Conservation (phyloP, 345 rosid species). For the Draba incana region DNA sequence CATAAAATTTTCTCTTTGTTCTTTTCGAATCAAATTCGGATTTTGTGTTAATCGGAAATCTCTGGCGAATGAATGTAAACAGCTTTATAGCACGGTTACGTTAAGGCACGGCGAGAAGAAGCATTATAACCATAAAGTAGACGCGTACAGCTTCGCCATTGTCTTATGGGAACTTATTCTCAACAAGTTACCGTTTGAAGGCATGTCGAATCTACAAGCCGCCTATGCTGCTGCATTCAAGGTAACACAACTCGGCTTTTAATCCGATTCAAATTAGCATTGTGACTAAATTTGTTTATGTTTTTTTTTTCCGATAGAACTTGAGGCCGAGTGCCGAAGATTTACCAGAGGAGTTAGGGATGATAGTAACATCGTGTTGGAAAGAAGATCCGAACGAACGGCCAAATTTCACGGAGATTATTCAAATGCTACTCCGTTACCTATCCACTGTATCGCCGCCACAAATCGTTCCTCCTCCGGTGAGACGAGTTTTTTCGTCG, state of each 20-base stretch:
- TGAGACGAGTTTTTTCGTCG: constrained; percentile 47
- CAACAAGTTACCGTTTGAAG: constrained; percentile 96
- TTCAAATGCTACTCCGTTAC: constrained; percentile 77
- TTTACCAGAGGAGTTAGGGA: constrained; percentile 75
- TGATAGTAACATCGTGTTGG: constrained; percentile 94
- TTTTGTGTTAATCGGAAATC: neutral
- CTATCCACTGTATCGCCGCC: constrained; percentile 63
- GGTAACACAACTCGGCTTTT: constrained; percentile 44
- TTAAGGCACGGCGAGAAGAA: constrained; percentile 97
- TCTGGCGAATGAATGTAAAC: constrained; percentile 31
- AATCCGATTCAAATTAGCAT: neutral
- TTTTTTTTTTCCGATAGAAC: constrained; percentile 51
- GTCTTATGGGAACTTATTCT: constrained; percentile 97
- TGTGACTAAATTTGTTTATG: neutral
- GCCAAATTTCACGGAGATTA: constrained; percentile 81
- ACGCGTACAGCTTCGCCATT: constrained; percentile 95
- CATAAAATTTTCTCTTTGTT: too few species aligned
- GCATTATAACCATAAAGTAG: constrained; percentile 96
- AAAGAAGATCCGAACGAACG: constrained; percentile 90
- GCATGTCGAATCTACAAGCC: constrained; percentile 99
- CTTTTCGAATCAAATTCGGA: too few species aligned
- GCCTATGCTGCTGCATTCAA: constrained; percentile 99
- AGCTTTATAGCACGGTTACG: constrained; percentile 98
- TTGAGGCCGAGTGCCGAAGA: constrained; percentile 83
- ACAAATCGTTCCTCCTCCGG: constrained; percentile 57